phyloP scores from a whole-genome alignment of 164 flowering plant genomes.

The Euptelea pleiosperma region DNA sequence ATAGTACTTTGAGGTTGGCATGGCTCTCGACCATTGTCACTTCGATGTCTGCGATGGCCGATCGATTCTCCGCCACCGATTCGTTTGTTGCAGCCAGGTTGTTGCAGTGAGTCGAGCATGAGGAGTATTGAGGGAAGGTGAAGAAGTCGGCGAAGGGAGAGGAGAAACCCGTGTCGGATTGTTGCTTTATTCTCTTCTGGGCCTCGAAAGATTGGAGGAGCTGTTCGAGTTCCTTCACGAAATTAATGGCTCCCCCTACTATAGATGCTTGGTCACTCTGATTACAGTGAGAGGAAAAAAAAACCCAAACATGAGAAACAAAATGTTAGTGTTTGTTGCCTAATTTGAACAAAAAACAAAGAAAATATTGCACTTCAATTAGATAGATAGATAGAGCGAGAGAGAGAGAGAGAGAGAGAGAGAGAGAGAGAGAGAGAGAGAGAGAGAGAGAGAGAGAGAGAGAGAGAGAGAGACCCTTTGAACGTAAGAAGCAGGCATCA shows the following conservation, averaged over 20 bases:
- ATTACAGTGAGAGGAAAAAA: no score
- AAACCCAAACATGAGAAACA: no score
- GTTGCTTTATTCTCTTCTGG: conserved; percentile 22
- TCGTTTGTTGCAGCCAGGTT: conserved; percentile 4
- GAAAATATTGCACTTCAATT: no score
- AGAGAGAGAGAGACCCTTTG: conserved; percentile 39
- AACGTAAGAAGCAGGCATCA: conserved; percentile 54
- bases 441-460: conserved; percentile 6
- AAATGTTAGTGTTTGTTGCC: no score
- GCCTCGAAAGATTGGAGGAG: conserved; percentile 56
- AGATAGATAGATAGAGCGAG: no score
- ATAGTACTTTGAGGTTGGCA: conserved; percentile 62
- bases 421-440: no score
- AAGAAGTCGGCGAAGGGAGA: conserved; percentile 40
- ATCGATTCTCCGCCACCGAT: conserved; percentile 14
- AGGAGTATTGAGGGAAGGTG: conserved; percentile 52
- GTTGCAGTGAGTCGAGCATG: conserved; percentile 15
- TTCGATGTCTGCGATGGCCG: conserved; percentile 58
- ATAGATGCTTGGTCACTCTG: conserved; percentile 94
- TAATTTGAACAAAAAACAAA: neutral
- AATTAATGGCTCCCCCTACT: conserved; percentile 82
- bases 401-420: no score
- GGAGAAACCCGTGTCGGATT: conserved; percentile 6
- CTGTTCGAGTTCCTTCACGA: conserved; percentile 83
- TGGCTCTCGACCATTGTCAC: conserved; percentile 81